Evolutionary conservation across 2,329 filamentous ascomycete genomes (phyloP), one percentile per base, ranked within the genome.

Genomic region (Malbranchea cinnamomea): DNA sequence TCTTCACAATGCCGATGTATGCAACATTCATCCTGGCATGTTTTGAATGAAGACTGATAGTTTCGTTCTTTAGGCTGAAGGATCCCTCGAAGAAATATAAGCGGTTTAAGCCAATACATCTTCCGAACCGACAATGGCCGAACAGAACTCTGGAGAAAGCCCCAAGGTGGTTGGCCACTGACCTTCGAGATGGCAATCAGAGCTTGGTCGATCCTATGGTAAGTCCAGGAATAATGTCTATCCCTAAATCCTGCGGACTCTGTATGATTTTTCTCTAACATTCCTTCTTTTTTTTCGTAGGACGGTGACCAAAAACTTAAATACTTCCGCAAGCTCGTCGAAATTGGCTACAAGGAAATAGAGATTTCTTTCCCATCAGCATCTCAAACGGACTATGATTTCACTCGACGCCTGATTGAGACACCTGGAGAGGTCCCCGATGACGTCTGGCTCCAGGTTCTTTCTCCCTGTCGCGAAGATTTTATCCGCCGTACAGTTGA

Each of bases 281-380:
- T 18, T 17, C 9, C n/a, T 14, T n/a, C 18, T 9, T 16, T 5
- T 11, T 6, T 13, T 15, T 28, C 34, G 30, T 46, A 89, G 82
- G 89, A 83, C 49, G 83, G 83, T 43, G 82, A 93, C 28, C 84
- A 94, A 65, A 95, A 95, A 62, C 89, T 79, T 73, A 66, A 68
- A 37, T 95, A 85, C 67, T 95, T 95, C 66, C 76, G 85, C 59
- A 91, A 92, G 83, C 72, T 95, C 31, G 73, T 78, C 47, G 74
- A 87, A 37, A 68, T 94, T 28, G 87, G 89, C 44, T 95, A 91
- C 68, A 95, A 94, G 61, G 87, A 95, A 60, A 94, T 95, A 41
- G 87, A 95, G 53, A 78, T 94, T 12, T 89, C 85, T 4, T 95
- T 93, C 59, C 87, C 87, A 28, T 92, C 84, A 0, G 84, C 87